Conservation (phyloP, 2,329 filamentous ascomycete species). For the Alternaria triticimaculans region DNA sequence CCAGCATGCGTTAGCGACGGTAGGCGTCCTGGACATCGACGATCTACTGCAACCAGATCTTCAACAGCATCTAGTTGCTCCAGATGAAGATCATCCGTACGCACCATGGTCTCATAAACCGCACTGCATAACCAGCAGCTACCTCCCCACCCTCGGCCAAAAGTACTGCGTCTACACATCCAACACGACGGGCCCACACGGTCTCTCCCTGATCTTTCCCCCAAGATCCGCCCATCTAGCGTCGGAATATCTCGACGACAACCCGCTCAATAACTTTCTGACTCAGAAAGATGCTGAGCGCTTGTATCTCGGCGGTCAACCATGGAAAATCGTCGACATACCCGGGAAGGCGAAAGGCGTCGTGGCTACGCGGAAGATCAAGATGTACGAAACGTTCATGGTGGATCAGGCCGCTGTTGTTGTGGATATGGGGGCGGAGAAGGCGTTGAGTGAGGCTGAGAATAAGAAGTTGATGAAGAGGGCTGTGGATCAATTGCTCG, state of each 20-base stretch:
- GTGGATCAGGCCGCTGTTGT: slow-evolving; percentile 30
- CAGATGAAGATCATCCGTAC: neutral
- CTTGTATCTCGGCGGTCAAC: slow-evolving; percentile 1
- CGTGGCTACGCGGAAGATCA: slow-evolving; percentile 23
- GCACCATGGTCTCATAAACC: slow-evolving; percentile 24
- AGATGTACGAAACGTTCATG: slow-evolving; percentile 33
- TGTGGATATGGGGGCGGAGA: slow-evolving; percentile 16
- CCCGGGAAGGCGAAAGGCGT: slow-evolving; percentile 32
- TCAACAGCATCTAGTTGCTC: neutral
- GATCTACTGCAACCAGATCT: slow-evolving; percentile 17
- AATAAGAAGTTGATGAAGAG: slow-evolving; percentile 10
- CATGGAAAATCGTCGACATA: slow-evolving; percentile 23
- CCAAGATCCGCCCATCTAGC: slow-evolving; percentile 12
- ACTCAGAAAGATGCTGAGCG: slow-evolving; percentile 8
- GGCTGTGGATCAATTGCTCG: slow-evolving; percentile 19
- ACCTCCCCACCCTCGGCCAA: slow-evolving; percentile 11
- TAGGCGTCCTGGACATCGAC: slow-evolving; percentile 23
- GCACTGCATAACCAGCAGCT: slow-evolving; percentile 15
- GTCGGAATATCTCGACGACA: slow-evolving; percentile 15
- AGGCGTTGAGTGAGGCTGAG: neutral
- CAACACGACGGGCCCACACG: slow-evolving; percentile 18
- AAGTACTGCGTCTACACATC: slow-evolving; percentile 33
- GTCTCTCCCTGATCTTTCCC: slow-evolving; percentile 21
- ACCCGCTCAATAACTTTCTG: slow-evolving; percentile 22
- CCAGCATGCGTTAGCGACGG: slow-evolving; percentile 2